Percentiles rank a stretch among this genome's conserved stretches.
Evolutionary conservation across 768 basidiomycete genomes (phyloP).

Genomic region (Candolleomyces aberdarensis): DNA sequence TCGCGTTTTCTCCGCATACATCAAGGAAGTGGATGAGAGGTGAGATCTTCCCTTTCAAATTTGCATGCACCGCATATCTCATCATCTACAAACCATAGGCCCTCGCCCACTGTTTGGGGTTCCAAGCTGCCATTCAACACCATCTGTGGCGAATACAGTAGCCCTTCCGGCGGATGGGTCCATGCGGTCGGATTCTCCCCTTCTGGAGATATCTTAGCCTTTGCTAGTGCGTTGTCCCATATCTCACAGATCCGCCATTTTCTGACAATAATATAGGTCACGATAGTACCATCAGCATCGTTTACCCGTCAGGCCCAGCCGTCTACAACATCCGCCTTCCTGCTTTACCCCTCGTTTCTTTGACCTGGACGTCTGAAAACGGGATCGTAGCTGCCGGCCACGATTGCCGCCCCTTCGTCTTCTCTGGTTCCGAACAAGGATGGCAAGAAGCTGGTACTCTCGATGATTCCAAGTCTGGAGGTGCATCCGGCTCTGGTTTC

Average conservation of each 20-base stretch:
- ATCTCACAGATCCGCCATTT: neutral
- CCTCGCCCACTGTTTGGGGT: slow-evolving; percentile 91
- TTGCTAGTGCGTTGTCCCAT: slow-evolving; percentile 67
- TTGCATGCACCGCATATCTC: slow-evolving; percentile 4
- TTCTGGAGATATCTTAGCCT: slow-evolving; percentile 91
- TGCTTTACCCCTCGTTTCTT: slow-evolving; percentile 78
- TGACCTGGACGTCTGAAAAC: slow-evolving; percentile 84
- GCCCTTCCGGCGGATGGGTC: slow-evolving; percentile 94
- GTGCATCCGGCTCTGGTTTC: slow-evolving; percentile 40
- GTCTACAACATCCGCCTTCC: slow-evolving; percentile 73
- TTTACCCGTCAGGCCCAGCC: slow-evolving; percentile 80
- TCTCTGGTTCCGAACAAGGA: slow-evolving; percentile 68
- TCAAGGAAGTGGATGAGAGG: slow-evolving; percentile 97
- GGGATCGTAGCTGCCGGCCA: slow-evolving; percentile 90
- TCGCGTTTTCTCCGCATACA: slow-evolving; percentile 95
- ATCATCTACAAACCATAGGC: slow-evolving; percentile 42
- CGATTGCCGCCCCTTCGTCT: slow-evolving; percentile 94
- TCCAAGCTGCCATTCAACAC: slow-evolving; percentile 98
- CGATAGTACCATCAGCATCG: slow-evolving; percentile 90
- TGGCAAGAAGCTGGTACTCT: slow-evolving; percentile 83
- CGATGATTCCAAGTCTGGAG: slow-evolving; percentile 68
- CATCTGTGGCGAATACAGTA: slow-evolving; percentile 89
- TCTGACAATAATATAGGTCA: slow-evolving; percentile 58
- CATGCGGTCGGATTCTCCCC: slow-evolving; percentile 96
- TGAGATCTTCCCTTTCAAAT: slow-evolving; percentile 26